phyloP scores from a whole-genome alignment of 345 rosid species.

The Physaria fendleri region DNA sequence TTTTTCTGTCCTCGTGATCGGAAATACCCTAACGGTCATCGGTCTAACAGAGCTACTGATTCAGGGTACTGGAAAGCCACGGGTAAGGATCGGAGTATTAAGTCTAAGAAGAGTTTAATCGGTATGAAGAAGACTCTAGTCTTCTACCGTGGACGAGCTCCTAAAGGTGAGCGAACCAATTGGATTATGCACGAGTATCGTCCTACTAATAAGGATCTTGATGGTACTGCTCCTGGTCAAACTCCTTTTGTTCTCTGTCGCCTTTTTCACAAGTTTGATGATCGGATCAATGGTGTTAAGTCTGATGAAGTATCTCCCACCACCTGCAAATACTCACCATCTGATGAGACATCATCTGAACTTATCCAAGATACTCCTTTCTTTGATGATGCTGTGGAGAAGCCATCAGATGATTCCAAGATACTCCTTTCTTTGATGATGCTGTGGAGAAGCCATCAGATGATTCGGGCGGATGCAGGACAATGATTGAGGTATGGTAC shows the following conservation, averaged over 20 bases:
- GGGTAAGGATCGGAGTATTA: slow-evolving; percentile 76
- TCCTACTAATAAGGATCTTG: slow-evolving; percentile 17
- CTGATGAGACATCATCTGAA: not conserved
- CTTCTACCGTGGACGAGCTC: slow-evolving; percentile 81
- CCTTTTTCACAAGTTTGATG: slow-evolving; percentile 5
- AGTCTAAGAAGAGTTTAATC: slow-evolving; percentile 40
- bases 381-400: slow-evolving; percentile 4
- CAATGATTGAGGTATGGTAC: slow-evolving; percentile 1
- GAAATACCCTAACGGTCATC: slow-evolving; percentile 7
- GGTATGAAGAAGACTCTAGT: slow-evolving; percentile 95
- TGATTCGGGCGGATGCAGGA: not conserved
- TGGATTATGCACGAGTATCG: slow-evolving; percentile 97
- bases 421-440: not conserved
- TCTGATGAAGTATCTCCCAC: not conserved
- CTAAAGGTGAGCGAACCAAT: slow-evolving; percentile 68
- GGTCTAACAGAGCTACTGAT: slow-evolving; percentile 9
- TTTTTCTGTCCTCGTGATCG: slow-evolving; percentile 13
- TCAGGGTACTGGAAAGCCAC: slow-evolving; percentile 94
- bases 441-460: slow-evolving; percentile 1
- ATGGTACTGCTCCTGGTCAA: slow-evolving; percentile 1
- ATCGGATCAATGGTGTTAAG: not conserved
- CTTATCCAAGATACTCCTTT: slow-evolving; percentile 1
- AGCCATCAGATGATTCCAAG: not conserved
- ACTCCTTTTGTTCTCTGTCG: slow-evolving; percentile 5
- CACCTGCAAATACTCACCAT: not conserved